These are phyloP conservation scores for Rhynchosporium agropyri DNA, from an alignment of 2,329 filamentous ascomycete species.

Conservation along the genomic window DNA sequence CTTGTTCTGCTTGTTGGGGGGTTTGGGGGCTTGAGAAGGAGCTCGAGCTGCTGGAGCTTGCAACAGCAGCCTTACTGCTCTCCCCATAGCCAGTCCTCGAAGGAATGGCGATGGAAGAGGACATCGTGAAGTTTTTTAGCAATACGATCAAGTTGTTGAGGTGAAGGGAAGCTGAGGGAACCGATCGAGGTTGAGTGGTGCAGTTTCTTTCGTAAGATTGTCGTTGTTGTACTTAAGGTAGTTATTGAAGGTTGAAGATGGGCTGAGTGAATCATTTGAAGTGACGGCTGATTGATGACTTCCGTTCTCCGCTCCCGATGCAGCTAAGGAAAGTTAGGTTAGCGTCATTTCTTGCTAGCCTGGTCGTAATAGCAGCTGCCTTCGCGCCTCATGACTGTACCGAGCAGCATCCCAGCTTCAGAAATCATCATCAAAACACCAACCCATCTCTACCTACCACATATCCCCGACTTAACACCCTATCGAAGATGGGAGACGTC, in stretches of 20 bases:
- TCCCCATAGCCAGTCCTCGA: slow-evolving; percentile 46
- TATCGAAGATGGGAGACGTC: slow-evolving; percentile 75
- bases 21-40: slow-evolving; percentile 60
- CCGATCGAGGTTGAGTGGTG: slow-evolving; percentile 13
- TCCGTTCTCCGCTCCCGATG: slow-evolving; percentile 13
- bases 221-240: slow-evolving; percentile 17
- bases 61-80: slow-evolving; percentile 46
- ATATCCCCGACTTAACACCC: background rate
- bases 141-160: slow-evolving; percentile 19
- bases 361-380: slow-evolving; percentile 23
- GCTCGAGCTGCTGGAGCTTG: slow-evolving; percentile 52
- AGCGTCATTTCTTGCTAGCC: slow-evolving; percentile 12
- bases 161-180: background rate
- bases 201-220: slow-evolving; percentile 18
- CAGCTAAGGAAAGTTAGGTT: slow-evolving; percentile 11
- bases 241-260: slow-evolving; percentile 14
- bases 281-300: slow-evolving; percentile 18
- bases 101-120: slow-evolving; percentile 72
- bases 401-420: slow-evolving; percentile 10
- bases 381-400: slow-evolving; percentile 20
- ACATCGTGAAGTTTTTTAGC: slow-evolving; percentile 47
- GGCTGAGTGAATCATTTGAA: slow-evolving; percentile 9
- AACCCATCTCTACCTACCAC: slow-evolving; percentile 6
- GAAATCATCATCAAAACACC: slow-evolving; percentile 7
- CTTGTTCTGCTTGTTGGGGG: slow-evolving; percentile 48